These are phyloP conservation scores for Voacanga thouarsii DNA, from an alignment of 257 asterid genomes.

Conservation along the genomic window DNA sequence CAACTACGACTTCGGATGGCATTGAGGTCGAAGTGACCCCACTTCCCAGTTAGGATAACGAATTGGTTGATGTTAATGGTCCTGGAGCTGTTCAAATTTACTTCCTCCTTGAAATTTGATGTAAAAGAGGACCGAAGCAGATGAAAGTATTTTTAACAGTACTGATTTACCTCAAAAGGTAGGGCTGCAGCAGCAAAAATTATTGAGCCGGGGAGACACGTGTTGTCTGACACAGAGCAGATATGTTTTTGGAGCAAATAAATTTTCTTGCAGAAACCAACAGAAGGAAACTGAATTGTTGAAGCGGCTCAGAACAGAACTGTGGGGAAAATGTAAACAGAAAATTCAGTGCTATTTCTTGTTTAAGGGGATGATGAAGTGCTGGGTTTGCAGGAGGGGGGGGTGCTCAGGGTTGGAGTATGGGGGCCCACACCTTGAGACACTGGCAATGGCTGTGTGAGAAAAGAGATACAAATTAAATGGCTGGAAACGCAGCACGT, in stretches of 20 bases:
- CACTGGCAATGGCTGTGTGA: slow-evolving; percentile 47
- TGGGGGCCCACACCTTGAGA: slow-evolving; percentile 57
- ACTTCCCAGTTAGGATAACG: slow-evolving; percentile 13
- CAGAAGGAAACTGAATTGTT: slow-evolving; percentile 22
- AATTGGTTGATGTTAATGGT: neutral
- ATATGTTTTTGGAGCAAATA: slow-evolving; percentile 14
- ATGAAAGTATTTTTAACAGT: neutral
- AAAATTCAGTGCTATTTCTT: slow-evolving; percentile 36
- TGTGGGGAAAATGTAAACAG: slow-evolving; percentile 25
- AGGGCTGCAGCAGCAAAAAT: slow-evolving; percentile 13
- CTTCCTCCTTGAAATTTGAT: slow-evolving; percentile 2
- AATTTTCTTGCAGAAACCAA: slow-evolving; percentile 19
- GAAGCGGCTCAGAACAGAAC: slow-evolving; percentile 32
- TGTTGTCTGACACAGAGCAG: slow-evolving; percentile 32
- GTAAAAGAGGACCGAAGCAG: slow-evolving; percentile 9
- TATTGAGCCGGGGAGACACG: slow-evolving; percentile 36
- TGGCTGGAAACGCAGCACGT: slow-evolving; percentile 68
- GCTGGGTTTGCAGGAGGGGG: slow-evolving; percentile 12
- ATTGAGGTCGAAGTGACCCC: slow-evolving; percentile 7
- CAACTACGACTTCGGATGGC: neutral
- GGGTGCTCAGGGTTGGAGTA: slow-evolving; percentile 20
- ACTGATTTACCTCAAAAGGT: slow-evolving; percentile 7
- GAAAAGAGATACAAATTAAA: slow-evolving; percentile 58
- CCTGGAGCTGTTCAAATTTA: neutral
- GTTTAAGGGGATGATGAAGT: slow-evolving; percentile 32